These are phyloP conservation scores for Hypsizygus marmoreus DNA, from an alignment of 768 basidiomycete species.

Conservation along the genomic window DNA sequence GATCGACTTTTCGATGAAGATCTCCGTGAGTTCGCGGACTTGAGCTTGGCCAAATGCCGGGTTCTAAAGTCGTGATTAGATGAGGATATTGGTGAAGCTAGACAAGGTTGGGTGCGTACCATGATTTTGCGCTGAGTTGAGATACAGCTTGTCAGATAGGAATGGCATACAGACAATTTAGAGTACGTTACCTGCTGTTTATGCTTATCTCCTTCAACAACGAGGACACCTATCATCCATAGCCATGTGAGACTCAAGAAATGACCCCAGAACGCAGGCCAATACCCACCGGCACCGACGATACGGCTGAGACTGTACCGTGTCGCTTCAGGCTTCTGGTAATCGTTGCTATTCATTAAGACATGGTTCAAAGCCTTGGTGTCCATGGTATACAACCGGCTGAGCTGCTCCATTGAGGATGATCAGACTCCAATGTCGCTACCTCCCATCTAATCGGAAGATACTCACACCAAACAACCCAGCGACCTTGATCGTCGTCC, in stretches of 20 bases:
- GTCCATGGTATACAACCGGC: too few species aligned
- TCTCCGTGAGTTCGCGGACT: slow-evolving; percentile 56
- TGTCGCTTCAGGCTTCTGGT: slow-evolving; percentile 52
- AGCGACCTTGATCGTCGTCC: slow-evolving; percentile 17
- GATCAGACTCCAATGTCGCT: too few species aligned
- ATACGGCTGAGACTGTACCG: slow-evolving; percentile 40
- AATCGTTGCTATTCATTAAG: slow-evolving; percentile 54
- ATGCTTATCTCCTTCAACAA: slow-evolving; percentile 52
- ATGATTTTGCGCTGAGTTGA: slow-evolving; percentile 42
- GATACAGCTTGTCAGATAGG: too few species aligned
- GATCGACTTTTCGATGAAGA: slow-evolving; percentile 57
- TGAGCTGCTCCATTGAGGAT: too few species aligned
- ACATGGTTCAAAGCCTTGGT: slow-evolving; percentile 64
- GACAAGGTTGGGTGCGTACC: slow-evolving; percentile 27
- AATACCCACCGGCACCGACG: slow-evolving; percentile 40
- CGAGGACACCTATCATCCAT: slow-evolving; percentile 44
- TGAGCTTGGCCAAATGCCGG: slow-evolving; percentile 67
- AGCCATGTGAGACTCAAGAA: not conserved
- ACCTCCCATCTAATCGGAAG: slow-evolving; percentile 56
- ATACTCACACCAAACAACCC: slow-evolving; percentile 43
- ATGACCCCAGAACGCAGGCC: too few species aligned
- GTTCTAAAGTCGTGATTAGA: slow-evolving; percentile 40
- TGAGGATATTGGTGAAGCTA: not conserved
- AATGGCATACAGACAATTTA: too few species aligned
- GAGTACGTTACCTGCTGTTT: slow-evolving; percentile 39